These are phyloP conservation scores for Astrothelium subdiscretum DNA, from an alignment of 495 filamentous ascomycete species.

Conservation along the genomic window DNA sequence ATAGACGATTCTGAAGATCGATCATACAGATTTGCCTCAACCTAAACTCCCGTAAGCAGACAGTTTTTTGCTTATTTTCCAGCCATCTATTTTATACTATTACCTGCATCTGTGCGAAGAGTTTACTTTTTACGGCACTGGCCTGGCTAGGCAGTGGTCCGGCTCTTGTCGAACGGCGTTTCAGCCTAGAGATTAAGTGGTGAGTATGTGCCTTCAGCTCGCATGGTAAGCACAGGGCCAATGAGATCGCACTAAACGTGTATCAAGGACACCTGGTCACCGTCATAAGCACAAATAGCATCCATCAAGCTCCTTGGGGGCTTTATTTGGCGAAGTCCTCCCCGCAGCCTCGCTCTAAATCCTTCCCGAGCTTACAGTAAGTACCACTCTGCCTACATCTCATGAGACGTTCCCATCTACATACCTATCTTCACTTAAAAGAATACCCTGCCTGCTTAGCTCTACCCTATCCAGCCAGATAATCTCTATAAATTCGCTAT, in stretches of 20 bases:
- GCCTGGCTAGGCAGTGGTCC: not conserved
- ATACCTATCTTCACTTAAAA: slow-evolving; percentile 1
- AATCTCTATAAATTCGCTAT: not conserved
- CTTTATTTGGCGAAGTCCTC: not conserved
- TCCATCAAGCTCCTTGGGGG: not conserved
- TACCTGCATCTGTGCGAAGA: not conserved
- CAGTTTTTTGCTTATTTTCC: not conserved
- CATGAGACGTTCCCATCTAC: not conserved
- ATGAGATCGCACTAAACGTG: not conserved
- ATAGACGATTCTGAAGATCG: not conserved
- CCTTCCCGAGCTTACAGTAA: slow-evolving; percentile 1
- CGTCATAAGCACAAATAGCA: slow-evolving; percentile 1
- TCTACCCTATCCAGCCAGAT: not conserved
- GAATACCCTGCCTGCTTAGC: not conserved
- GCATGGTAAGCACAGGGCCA: not conserved
- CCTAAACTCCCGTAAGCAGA: not conserved
- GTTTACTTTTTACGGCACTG: not conserved
- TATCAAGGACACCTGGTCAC: slow-evolving; percentile 1
- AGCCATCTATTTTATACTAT: not conserved
- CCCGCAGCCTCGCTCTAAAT: not conserved
- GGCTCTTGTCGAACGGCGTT: not conserved
- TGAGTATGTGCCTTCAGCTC: not conserved
- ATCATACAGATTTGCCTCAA: too few relatives aligned
- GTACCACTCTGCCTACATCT: not conserved
- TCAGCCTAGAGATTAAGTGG: not conserved